Evolutionary conservation across 2,329 filamentous ascomycete species (phyloP), one percentile per base, ranked within the genome.

Genomic region (Ascosphaera aggregata): DNA sequence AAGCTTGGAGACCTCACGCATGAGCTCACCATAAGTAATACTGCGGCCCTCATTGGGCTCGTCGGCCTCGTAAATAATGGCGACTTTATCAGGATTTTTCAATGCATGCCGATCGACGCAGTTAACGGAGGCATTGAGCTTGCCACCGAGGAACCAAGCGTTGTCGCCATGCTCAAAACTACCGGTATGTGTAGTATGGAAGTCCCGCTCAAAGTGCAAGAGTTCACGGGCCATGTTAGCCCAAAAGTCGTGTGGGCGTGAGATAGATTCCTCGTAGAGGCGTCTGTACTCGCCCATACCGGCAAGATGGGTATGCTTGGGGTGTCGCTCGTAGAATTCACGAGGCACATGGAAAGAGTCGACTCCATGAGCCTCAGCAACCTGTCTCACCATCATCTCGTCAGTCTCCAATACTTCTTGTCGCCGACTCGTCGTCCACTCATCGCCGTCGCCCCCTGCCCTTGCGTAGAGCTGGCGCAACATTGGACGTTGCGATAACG

Each of bases 11-110:
- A 98, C 86, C 59, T 98, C 73, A 46, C 84, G 76, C 44, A 95
- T 71, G 39, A 98, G 77, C 68, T 98, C 85, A 50, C 78, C 72
- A 51, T 95, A 98, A 46, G 81, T 89, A 57, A 98, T 77, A 47
- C 69, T 85, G 48, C 86, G 82, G 53, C 89, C 85, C 54, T 92
- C 79, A 40, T 62, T 67, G 34, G 77, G 72, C 61, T 98, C 89
- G 52, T 98, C 89, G 43, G 85, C 86, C 65, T 98, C 89, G 65
- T 95, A 98, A 63, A 95, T 93, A 62, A 98, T 92, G 56, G 89
- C 89, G 37, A 89, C 74, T 62, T 78, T 82, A 63, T 95, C 65
- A 37, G 89, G 89, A 61, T 93, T 75, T 62, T 85, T 84, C 61
- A 91, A 71, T n/a, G 89, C 89, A 59, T 95, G 86, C 44, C 89